phyloP scores from a whole-genome alignment of 2,329 filamentous ascomycete genomes.

The Aspergillus sp. region DNA sequence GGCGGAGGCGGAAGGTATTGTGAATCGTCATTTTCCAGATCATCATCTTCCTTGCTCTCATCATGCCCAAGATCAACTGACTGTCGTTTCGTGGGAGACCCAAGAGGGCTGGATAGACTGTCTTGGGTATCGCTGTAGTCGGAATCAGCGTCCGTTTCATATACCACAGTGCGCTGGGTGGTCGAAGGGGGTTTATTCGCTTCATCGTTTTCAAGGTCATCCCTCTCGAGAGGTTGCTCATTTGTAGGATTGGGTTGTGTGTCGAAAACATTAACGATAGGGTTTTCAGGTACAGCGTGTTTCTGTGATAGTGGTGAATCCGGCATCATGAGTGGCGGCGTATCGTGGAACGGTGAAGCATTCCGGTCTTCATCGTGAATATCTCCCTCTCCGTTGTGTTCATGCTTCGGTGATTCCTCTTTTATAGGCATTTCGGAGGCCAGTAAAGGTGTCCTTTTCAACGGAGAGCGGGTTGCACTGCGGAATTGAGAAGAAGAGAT shows the following conservation, averaged over 20 bases:
- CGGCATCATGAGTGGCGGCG: not conserved
- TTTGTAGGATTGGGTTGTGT: conserved; percentile 3
- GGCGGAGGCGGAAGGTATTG: conserved; percentile 35
- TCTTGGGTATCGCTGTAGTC: conserved; percentile 33
- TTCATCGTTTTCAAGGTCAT: not conserved
- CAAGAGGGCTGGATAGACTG: conserved; percentile 14
- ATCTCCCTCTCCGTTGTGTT: not conserved
- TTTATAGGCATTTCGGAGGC: conserved; percentile 15
- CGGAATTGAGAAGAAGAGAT: conserved; percentile 37
- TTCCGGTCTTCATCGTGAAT: conserved; percentile 3
- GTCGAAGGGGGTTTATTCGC: conserved; percentile 5
- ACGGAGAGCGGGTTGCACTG: conserved; percentile 27
- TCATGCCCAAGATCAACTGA: not conserved
- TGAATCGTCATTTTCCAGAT: conserved; percentile 25
- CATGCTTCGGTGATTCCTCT: conserved; percentile 16
- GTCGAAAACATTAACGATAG: not conserved
- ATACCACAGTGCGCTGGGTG: conserved; percentile 35
- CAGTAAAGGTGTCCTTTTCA: conserved; percentile 14
- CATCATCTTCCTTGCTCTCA: conserved; percentile 9
- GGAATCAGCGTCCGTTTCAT: conserved; percentile 44
- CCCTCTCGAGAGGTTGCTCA: not conserved
- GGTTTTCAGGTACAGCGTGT: not conserved
- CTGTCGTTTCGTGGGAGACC: conserved; percentile 5
- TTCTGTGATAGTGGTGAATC: not conserved
- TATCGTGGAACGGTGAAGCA: not conserved